Evolutionary conservation across 495 filamentous ascomycete genomes (phyloP), one percentile per base, ranked within the genome.

Genomic region (Penicillium psychrofluorescens): DNA sequence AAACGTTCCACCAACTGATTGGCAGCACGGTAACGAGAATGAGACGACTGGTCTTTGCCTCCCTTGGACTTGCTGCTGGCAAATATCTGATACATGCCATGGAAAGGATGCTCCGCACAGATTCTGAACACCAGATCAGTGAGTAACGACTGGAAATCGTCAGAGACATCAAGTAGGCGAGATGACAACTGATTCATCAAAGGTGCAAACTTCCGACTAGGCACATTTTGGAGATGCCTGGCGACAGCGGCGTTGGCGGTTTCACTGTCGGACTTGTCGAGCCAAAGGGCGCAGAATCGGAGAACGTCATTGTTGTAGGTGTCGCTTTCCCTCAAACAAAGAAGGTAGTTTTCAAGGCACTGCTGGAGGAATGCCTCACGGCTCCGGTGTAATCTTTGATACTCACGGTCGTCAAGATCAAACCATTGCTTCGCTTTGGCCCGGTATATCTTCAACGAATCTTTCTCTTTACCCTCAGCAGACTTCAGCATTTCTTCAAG

Each of bases 161-260:
- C 71, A 4, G 61, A 43, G 16, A 78, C 73, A 50, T 90, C 79
- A 39, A 94, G 79, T 11, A 97, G 70, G 14, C 92, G 83, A 10
- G 92, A 97, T 4, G 89, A 88, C 12, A 97, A 78, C 59, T 99
- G 92, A 56, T 95, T 99, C 84, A 95, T 95, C 44, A 97, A 64
- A 12, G 86, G 66, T 1, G 86, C 92, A 58, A 99, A 95, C 50
- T 99, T 99, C 33, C 86, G 74, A 39, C 85, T 95, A 12, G 90
- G 83, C 1, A 97, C 92, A 36, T 78, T 67, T 13, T 62, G 48
- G 34, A 97, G 72, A 54, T 86, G 70, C 51, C 74, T 77, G 35
- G 69, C 73, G 16, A 94, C 90, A 4, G 87, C 85, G 29, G 75
- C 70, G 52, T 96, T 96, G 4, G 86, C 83, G 29, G 80, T 77